Percentiles rank a stretch among this genome's conserved stretches.
Evolutionary conservation across 2,329 filamentous ascomycete species (phyloP).

Genomic region (Fusarium udum): DNA sequence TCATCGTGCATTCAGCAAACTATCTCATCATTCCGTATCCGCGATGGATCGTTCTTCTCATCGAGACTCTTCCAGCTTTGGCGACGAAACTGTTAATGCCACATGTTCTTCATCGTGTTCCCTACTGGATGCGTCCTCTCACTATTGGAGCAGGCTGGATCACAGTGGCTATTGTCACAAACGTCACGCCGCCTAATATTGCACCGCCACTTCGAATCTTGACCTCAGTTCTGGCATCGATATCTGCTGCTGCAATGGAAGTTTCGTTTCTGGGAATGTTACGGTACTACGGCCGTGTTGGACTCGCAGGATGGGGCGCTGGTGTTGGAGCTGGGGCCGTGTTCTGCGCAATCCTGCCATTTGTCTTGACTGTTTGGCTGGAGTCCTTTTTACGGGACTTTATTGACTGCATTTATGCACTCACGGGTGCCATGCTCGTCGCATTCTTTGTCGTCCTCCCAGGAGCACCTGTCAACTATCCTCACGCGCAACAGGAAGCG

Average conservation of each 20-base stretch:
- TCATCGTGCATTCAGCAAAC: slow-evolving; percentile 46
- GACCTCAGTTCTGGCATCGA: slow-evolving; percentile 44
- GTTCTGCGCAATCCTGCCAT: slow-evolving; percentile 44
- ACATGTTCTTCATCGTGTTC: slow-evolving; percentile 41
- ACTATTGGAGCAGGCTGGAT: slow-evolving; percentile 44
- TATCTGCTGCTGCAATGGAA: slow-evolving; percentile 45
- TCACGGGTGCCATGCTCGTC: slow-evolving; percentile 42
- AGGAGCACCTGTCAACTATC: slow-evolving; percentile 36
- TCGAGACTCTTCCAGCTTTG: slow-evolving; percentile 46
- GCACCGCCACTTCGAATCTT: slow-evolving; percentile 44
- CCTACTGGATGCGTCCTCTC: slow-evolving; percentile 44
- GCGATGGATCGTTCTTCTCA: slow-evolving; percentile 45
- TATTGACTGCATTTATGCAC: slow-evolving; percentile 42
- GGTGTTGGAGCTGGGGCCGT: slow-evolving; percentile 46
- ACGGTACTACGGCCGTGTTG: slow-evolving; percentile 44
- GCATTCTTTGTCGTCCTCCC: slow-evolving; percentile 46
- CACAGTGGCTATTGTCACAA: slow-evolving; percentile 41
- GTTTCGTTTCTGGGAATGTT: slow-evolving; percentile 47
- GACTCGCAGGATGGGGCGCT: slow-evolving; percentile 49
- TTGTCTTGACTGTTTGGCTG: slow-evolving; percentile 43
- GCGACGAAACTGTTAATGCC: slow-evolving; percentile 44
- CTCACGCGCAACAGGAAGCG: slow-evolving; percentile 5
- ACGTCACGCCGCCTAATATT: slow-evolving; percentile 48
- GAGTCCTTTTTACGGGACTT: slow-evolving; percentile 42
- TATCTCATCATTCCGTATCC: slow-evolving; percentile 51